Evolutionary conservation across 768 basidiomycete species (phyloP), one percentile per base, ranked within the genome.

Genomic region (Lactarius sanguifluus): DNA sequence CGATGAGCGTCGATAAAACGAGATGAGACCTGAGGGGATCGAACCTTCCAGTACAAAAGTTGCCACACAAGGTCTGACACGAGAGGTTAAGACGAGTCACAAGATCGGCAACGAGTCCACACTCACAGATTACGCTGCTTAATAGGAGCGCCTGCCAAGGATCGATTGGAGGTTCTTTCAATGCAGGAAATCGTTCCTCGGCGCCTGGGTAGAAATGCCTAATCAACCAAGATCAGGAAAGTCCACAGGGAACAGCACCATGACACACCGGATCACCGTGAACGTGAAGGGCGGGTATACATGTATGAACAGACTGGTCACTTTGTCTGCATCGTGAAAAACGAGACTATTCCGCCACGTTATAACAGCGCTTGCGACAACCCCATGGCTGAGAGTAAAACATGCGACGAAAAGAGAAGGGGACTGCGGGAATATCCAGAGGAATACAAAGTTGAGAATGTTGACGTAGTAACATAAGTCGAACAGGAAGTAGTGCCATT

Each of bases 291-390:
- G 93, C 0, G 92, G 85, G 73, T 97, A 98, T 64, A 98, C 89
- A 74, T 99, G 97, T 38, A 99, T 86, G 79, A 96, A 98, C 30
- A 99, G 79, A 12, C 91, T 94, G 20, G 92, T 98, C 73, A 98
- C 92, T 77, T 98, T 98, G 76, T 99, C 97, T 63, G 87, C 83
- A 73, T 96, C 95, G 73, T 99, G 97, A 79, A 99, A 99, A 3
- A 99, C 97, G 28, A 99, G 86, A 70, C 93, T 96, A 73, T 99
- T 99, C 67, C 97, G 84, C 97, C 97, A 99, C 12, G 96, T 98
- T 71, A 98, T 92, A 58, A 98, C 95, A 0, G 96, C 96, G 60
- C 91, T 93, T 0, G 93, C 96, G 38, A 97, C 83, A 0, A 91
- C 85, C 0, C 95, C 97, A 74, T 97, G 89, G 0, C 94, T 91